Evolutionary conservation across 495 filamentous ascomycete genomes (phyloP).

Genomic region (Tirmania nivea): DNA sequence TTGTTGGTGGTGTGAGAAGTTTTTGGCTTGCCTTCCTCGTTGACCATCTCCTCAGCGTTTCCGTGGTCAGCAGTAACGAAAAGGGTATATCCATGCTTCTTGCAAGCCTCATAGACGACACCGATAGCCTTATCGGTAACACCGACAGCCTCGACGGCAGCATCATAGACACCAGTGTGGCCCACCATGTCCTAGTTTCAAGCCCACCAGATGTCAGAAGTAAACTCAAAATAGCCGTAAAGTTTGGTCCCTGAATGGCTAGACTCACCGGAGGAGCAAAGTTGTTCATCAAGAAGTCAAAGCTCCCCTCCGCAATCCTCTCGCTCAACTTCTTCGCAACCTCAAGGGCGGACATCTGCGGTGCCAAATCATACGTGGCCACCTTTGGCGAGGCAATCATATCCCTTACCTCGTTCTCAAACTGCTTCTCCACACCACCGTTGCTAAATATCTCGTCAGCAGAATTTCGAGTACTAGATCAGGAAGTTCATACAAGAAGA

Average conservation of each 20-base stretch:
- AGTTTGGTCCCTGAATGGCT: not conserved
- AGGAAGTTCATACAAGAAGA: slow-evolving; percentile 31
- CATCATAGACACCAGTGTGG: slow-evolving; percentile 91
- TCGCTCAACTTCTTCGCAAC: slow-evolving; percentile 75
- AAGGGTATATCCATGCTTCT: slow-evolving; percentile 71
- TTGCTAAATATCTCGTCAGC: slow-evolving; percentile 40
- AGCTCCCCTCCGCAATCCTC: slow-evolving; percentile 55
- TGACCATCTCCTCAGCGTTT: slow-evolving; percentile 98
- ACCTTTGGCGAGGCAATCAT: slow-evolving; percentile 54
- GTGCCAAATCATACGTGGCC: slow-evolving; percentile 86
- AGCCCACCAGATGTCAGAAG: not conserved
- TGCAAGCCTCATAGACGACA: slow-evolving; percentile 74
- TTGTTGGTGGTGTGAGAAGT: slow-evolving; percentile 94
- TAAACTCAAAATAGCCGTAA: not conserved
- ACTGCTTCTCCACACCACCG: slow-evolving; percentile 91
- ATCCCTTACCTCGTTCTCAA: slow-evolving; percentile 67
- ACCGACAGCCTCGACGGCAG: slow-evolving; percentile 66
- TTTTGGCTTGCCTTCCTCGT: slow-evolving; percentile 82
- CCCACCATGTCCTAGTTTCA: slow-evolving; percentile 65
- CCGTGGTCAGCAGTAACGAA: slow-evolving; percentile 94
- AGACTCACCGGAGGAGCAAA: slow-evolving; percentile 55
- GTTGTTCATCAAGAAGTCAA: slow-evolving; percentile 99
- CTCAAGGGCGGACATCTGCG: slow-evolving; percentile 81
- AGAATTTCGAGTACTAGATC: not conserved
- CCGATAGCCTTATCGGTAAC: slow-evolving; percentile 89